phyloP scores from a whole-genome alignment of 768 basidiomycete species.

The Pisolithus orientalis region DNA sequence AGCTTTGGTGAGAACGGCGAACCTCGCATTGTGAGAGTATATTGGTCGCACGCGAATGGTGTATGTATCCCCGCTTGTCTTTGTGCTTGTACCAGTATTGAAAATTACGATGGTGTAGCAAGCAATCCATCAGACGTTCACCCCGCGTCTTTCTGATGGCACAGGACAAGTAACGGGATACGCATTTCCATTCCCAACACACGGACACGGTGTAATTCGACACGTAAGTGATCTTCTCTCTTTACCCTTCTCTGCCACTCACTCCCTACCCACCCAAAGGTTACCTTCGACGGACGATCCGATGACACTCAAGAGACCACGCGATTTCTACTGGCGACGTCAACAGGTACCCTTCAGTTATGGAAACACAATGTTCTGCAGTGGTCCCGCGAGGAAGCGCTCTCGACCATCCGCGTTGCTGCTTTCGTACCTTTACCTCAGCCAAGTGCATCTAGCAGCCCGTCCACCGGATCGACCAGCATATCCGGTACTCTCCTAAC shows the following conservation, averaged over 20 bases:
- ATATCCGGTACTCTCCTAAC: neutral
- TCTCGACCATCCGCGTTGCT: constrained; percentile 56
- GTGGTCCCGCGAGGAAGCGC: constrained; percentile 81
- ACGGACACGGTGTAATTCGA: constrained; percentile 57
- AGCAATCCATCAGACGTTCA: constrained; percentile 47
- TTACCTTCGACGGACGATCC: constrained; percentile 46
- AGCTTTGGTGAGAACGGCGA: too few relatives aligned
- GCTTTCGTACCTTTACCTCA: constrained; percentile 80
- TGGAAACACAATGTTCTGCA: constrained; percentile 56
- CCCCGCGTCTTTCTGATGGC: constrained; percentile 40
- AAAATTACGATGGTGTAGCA: constrained; percentile 31
- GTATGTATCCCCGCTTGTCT: too few relatives aligned
- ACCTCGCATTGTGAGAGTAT: too few relatives aligned
- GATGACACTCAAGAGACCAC: constrained; percentile 30
- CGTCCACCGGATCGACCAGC: neutral
- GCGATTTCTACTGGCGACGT: constrained; percentile 54
- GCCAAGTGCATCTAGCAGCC: constrained; percentile 8
- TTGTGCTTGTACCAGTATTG: too few relatives aligned
- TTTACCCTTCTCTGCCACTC: constrained; percentile 1
- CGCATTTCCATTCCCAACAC: constrained; percentile 60
- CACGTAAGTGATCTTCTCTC: constrained; percentile 43
- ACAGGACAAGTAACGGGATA: constrained; percentile 45
- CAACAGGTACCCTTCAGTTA: constrained; percentile 71
- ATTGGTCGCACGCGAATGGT: too few relatives aligned
- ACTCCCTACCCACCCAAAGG: constrained; percentile 27